Conservation (phyloP, 1,139 yeast species). For the Debaryomycetaceae sp. region DNA sequence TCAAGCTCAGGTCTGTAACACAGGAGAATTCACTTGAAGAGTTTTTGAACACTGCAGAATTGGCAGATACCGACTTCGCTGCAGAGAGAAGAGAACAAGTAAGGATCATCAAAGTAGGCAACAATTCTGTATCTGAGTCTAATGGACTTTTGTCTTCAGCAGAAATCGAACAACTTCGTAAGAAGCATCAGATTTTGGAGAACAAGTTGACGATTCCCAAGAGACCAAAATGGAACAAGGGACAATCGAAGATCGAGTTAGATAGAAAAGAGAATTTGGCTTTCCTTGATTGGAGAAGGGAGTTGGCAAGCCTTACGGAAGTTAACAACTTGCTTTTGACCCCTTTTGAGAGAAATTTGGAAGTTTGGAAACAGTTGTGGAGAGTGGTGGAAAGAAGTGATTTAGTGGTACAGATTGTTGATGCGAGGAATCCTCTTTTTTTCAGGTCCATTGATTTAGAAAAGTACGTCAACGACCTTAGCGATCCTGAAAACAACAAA, state of each 20-base stretch:
- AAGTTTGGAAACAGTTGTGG: constrained; percentile 99
- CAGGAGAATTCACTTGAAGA: constrained; percentile 94
- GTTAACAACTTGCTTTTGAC: constrained; percentile 79
- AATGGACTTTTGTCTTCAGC: constrained; percentile 57
- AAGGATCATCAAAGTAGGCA: constrained; percentile 75
- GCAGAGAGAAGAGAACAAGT: constrained; percentile 86
- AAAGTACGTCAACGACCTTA: constrained; percentile 68
- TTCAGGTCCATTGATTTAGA: constrained; percentile 91
- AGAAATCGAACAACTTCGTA: constrained; percentile 61
- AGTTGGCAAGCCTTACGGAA: constrained; percentile 81
- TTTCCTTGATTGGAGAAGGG: constrained; percentile 91
- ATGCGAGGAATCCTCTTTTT: constrained; percentile 89
- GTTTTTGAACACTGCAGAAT: constrained; percentile 88
- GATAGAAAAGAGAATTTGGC: constrained; percentile 89
- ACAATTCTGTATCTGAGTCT: constrained; percentile 47
- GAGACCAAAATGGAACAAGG: constrained; percentile 80
- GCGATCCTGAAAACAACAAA: constrained; percentile 44
- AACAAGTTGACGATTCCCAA: constrained; percentile 89
- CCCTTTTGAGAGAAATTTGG: constrained; percentile 95
- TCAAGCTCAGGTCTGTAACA: constrained; percentile 85
- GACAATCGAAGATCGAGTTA: constrained; percentile 70
- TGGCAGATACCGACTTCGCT: constrained; percentile 94
- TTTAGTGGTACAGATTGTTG: constrained; percentile 93
- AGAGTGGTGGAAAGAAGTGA: constrained; percentile 96
- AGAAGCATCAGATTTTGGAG: constrained; percentile 70